phyloP scores from a whole-genome alignment of 805 yeast species.

The Candida coquimbonensis region DNA sequence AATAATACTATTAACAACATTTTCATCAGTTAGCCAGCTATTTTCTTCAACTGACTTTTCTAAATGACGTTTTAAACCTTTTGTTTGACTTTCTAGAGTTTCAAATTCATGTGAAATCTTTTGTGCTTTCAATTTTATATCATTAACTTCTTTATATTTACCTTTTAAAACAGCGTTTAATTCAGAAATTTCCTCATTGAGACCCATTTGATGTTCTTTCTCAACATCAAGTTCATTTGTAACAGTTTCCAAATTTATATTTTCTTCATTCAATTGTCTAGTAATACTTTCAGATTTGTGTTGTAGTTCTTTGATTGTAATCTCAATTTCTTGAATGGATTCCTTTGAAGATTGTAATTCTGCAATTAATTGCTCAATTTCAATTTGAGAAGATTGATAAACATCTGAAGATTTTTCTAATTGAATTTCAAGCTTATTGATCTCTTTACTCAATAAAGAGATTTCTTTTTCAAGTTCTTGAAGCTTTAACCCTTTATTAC shows the following conservation, averaged over 20 bases:
- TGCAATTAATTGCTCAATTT: slow-evolving; percentile 55
- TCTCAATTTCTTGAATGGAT: slow-evolving; percentile 31
- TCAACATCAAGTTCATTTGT: slow-evolving; percentile 26
- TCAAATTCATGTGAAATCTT: slow-evolving; percentile 49
- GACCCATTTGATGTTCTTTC: slow-evolving; percentile 51
- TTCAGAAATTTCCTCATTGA: slow-evolving; percentile 71
- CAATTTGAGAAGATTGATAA: slow-evolving; percentile 61
- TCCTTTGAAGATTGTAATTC: slow-evolving; percentile 47
- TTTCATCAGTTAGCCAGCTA: slow-evolving; percentile 69
- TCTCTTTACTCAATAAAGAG: slow-evolving; percentile 29
- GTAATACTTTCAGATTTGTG: slow-evolving; percentile 21
- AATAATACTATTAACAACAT: slow-evolving; percentile 47
- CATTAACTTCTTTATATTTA: slow-evolving; percentile 34
- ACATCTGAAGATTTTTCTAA: slow-evolving; percentile 41
- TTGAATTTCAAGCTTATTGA: slow-evolving; percentile 29
- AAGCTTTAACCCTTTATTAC: slow-evolving; percentile 75
- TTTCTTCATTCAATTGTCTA: slow-evolving; percentile 23
- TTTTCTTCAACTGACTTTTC: slow-evolving; percentile 44
- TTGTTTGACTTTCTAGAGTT: slow-evolving; percentile 34
- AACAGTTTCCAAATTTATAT: slow-evolving; percentile 22
- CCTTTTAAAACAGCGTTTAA: slow-evolving; percentile 39
- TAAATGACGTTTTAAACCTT: slow-evolving; percentile 31
- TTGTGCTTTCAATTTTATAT: slow-evolving; percentile 45
- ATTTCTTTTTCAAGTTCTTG: slow-evolving; percentile 54
- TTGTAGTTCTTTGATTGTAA: slow-evolving; percentile 30